These are phyloP conservation scores for Eleusine coracana DNA, from an alignment of 176 grass and related monocot genomes.

Conservation along the genomic window DNA sequence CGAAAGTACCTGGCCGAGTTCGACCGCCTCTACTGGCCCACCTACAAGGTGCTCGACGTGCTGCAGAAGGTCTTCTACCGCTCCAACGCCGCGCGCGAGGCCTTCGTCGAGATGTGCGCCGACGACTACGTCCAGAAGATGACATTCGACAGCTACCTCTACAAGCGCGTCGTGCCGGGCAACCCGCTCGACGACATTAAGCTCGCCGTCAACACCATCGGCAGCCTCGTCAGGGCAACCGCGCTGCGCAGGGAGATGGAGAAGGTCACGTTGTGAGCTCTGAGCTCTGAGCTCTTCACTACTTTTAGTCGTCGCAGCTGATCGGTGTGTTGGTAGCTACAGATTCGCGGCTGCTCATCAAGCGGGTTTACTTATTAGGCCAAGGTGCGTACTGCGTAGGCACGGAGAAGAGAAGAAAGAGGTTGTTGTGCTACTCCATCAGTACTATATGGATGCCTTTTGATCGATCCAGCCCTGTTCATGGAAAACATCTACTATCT, in stretches of 20 bases:
- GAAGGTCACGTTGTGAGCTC: constrained; percentile 79
- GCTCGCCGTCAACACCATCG: constrained; percentile 94
- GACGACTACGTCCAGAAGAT: constrained; percentile 98
- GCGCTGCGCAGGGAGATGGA: constrained; percentile 90
- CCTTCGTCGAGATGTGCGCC: constrained; percentile 98
- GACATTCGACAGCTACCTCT: constrained; percentile 99
- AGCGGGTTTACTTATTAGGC: constrained; percentile 7
- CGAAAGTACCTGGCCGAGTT: constrained; percentile 94
- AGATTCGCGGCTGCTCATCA: constrained; percentile 28
- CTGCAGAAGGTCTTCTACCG: constrained; percentile 99
- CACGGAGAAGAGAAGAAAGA: constrained; percentile 5
- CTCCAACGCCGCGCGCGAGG: constrained; percentile 86
- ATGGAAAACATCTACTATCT: background rate
- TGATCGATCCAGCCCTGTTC: constrained; percentile 30
- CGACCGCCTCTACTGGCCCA: constrained; percentile 94
- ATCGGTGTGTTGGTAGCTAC: constrained; percentile 1
- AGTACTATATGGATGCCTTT: background rate
- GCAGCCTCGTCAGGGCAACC: constrained; percentile 87
- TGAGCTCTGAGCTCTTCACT: constrained; percentile 28
- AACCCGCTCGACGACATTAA: constrained; percentile 94
- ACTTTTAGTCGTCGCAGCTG: background rate
- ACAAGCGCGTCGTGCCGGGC: constrained; percentile 95
- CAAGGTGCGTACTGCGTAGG: background rate
- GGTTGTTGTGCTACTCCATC: background rate
- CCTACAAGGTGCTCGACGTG: constrained; percentile 98